Conservation (phyloP, 768 basidiomycete genomes). For the Amanita brunnescens region DNA sequence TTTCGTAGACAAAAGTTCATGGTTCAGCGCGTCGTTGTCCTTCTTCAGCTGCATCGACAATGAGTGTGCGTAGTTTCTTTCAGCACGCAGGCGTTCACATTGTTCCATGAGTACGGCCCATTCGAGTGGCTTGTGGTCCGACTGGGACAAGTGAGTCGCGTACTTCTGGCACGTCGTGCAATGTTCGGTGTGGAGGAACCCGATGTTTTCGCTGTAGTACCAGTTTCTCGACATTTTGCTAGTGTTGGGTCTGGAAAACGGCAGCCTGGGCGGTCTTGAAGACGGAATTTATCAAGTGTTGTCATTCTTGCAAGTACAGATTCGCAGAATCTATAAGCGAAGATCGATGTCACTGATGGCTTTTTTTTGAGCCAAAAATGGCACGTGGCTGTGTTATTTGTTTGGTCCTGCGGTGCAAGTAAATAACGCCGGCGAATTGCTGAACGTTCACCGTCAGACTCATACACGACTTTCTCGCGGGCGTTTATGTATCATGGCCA, state of each 20-base stretch:
- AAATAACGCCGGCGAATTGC: not conserved
- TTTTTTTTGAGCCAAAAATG: no score
- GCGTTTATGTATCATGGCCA: slow-evolving; percentile 18
- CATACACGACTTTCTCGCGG: not conserved
- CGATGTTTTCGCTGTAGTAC: not conserved
- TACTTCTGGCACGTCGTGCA: not conserved
- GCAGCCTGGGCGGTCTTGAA: not conserved
- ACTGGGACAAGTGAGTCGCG: not conserved
- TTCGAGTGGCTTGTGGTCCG: not conserved
- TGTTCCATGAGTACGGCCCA: not conserved
- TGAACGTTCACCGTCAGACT: no score
- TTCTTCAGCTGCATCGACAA: not conserved
- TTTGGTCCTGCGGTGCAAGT: not conserved
- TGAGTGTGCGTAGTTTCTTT: not conserved
- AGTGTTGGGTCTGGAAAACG: not conserved
- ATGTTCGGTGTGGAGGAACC: not conserved
- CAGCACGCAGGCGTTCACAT: slow-evolving; percentile 1
- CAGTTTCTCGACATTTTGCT: not conserved
- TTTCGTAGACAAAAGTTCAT: not conserved
- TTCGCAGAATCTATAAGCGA: not conserved
- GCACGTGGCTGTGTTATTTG: not conserved
- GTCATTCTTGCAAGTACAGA: not conserved
- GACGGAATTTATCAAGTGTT: not conserved
- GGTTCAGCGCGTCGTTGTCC: not conserved
- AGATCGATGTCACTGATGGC: not conserved